Base-by-base conservation (phyloP, 2,329 filamentous ascomycete genomes). In the Stagonosporopsis vannaccii region DNA sequence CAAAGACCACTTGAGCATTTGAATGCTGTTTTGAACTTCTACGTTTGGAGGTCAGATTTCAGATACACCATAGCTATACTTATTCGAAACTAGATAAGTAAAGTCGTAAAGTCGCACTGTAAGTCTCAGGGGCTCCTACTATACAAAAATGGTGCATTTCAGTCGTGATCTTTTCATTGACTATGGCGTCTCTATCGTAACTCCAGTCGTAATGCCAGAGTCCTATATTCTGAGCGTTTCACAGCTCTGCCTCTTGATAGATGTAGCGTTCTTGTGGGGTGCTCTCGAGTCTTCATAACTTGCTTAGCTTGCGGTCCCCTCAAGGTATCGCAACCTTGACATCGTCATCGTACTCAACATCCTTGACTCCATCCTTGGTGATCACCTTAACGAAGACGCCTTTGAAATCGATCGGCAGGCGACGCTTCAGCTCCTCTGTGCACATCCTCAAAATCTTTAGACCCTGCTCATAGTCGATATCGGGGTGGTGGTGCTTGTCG, bases 331-430 rank as follows among this genome's bases (percentile, higher is more conserved):
- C 85, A 33, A 90, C 87, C 56, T 88, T 80, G 77, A 87, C 88
- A 79, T 90, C 88, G 74, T 97, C 91, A 75, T 94, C 90, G 76
- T 92, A 96, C 62, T 91, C 87, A 70, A 96, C 85, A 69, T 95
- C 91, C 67, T 86, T 82, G 60, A 99, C 89, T 11, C 96, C 95
- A 68, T 98, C 92, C 81, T 96, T 96, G 60, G 92, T 97, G 71
- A 99, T 87, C 32, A 92, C 90, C 84, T 98, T 98, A 70, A 99
- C 93, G 49, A 88, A 69, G 69, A 97, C 91, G 35, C 95, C 95
- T 85, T 99, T 99, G 86, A 98, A 99, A 78, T 99, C 95, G 75
- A 99, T 93, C 58, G 95, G 95, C 83, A 99, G 86, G 79, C 96
- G 87, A 77, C 95, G 88, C 86, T 97, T 97, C 75, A 99, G 82